Evolutionary conservation across 2,329 filamentous ascomycete genomes (phyloP).

Genomic region (Pestalotiopsis fici): DNA sequence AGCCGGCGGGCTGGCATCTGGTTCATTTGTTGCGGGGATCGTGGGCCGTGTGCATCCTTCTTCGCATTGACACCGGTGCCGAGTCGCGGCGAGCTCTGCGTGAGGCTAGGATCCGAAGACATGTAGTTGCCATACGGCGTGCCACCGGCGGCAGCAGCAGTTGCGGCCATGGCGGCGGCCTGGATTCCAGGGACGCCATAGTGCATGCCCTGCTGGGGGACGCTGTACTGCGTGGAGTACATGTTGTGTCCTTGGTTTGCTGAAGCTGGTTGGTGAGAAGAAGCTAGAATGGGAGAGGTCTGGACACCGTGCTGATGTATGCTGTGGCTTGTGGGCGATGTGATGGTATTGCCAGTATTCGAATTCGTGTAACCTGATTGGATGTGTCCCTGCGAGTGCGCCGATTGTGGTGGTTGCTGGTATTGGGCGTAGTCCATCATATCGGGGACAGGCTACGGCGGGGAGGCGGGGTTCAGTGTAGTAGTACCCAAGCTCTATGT

Average conservation of each 20-base stretch:
- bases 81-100: conserved; percentile 77
- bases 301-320: conserved; percentile 69
- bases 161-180: conserved; percentile 89
- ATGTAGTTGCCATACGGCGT: conserved; percentile 67
- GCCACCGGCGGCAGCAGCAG: conserved; percentile 86
- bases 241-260: conserved; percentile 71
- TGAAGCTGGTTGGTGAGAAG: conserved; percentile 70
- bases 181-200: conserved; percentile 84
- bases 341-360: conserved; percentile 59
- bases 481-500: conserved; percentile 27
- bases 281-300: conserved; percentile 77
- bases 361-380: conserved; percentile 64
- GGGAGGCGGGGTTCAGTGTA: conserved; percentile 28
- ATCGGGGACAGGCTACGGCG: conserved; percentile 31
- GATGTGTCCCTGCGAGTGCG: conserved; percentile 59
- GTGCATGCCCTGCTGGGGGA: conserved; percentile 74
- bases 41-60: conserved; percentile 69
- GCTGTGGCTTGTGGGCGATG: conserved; percentile 72
- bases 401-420: conserved; percentile 67
- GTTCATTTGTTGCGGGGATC: conserved; percentile 75
- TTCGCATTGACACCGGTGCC: conserved; percentile 63
- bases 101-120: conserved; percentile 67
- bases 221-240: conserved; percentile 78
- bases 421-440: conserved; percentile 78
- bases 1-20: conserved; percentile 67